These are phyloP conservation scores for Globisporangium cystogenes DNA, from an alignment of 352 stramenopile species.

Conservation along the genomic window DNA sequence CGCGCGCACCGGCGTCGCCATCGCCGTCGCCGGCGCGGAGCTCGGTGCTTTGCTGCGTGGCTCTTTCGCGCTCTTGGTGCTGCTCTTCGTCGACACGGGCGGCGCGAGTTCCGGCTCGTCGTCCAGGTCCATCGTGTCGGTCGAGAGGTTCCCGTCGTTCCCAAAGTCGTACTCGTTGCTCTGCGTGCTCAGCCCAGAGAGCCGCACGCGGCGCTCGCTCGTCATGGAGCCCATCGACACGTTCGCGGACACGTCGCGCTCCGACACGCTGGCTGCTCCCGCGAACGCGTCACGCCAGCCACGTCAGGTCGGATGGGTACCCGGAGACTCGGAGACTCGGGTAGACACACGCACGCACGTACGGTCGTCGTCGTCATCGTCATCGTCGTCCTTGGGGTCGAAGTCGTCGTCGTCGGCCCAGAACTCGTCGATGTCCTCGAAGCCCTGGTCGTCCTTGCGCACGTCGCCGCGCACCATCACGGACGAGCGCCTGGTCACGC, in stretches of 20 bases:
- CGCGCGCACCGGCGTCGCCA: conserved; percentile 2
- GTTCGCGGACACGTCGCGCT: conserved; percentile 40
- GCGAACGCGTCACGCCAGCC: no score
- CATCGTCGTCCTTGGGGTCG: conserved; percentile 17
- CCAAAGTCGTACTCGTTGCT: conserved; percentile 24
- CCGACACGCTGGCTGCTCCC: conserved; percentile 26
- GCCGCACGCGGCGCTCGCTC: conserved; percentile 42
- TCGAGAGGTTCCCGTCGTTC: conserved; percentile 14
- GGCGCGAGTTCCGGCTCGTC: conserved; percentile 3
- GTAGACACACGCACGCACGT: no score
- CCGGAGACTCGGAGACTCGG: no score
- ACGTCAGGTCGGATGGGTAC: no score
- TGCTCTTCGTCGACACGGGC: not conserved
- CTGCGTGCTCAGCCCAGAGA: conserved; percentile 26
- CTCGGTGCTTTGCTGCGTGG: not conserved
- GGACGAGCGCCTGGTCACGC: conserved; percentile 30
- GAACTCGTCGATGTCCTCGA: conserved; percentile 87
- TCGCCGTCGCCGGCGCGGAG: not conserved
- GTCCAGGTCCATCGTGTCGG: conserved; percentile 18
- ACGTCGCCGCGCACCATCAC: conserved; percentile 60
- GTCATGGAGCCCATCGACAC: conserved; percentile 38
- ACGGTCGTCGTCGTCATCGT: conserved; percentile 38
- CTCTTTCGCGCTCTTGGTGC: not conserved
- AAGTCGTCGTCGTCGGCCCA: conserved; percentile 55
- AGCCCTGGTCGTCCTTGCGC: conserved; percentile 71